Evolutionary conservation across 225 moss, liverwort and hornwort genomes (phyloP).

Genomic region (Sphagnum tenellum): DNA sequence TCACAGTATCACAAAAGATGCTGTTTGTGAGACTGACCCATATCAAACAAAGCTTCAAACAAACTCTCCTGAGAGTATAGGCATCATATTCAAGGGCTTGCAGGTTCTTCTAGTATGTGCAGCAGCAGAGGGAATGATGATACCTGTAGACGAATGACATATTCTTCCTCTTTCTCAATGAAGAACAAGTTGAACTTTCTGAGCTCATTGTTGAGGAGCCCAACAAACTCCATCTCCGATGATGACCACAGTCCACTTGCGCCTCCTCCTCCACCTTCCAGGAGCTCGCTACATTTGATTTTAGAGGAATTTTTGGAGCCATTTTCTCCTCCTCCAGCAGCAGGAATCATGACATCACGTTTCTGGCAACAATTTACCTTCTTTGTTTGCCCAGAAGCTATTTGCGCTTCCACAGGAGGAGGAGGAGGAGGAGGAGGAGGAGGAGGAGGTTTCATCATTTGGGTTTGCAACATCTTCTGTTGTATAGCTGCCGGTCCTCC

Average conservation of each 20-base stretch:
- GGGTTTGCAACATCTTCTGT: neutral
- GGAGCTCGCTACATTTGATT: too few species aligned
- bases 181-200: conserved; percentile 9
- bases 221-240: neutral
- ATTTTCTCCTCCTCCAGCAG: too few species aligned
- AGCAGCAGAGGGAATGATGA: too few species aligned
- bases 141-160: conserved; percentile 11
- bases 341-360: neutral
- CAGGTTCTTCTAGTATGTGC: too few species aligned
- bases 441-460: neutral
- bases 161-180: conserved; percentile 7
- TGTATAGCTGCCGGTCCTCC: neutral
- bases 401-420: neutral
- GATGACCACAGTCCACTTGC: neutral
- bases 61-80: neutral
- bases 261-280: neutral
- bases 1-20: too few species aligned
- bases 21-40: too few species aligned
- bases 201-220: conserved; percentile 5
- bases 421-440: too few species aligned
- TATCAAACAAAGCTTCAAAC: too few species aligned
- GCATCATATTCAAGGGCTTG: neutral
- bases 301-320: too few species aligned
- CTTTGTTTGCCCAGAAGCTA: neutral
- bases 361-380: neutral